Evolutionary conservation across 768 basidiomycete genomes (phyloP).

Genomic region (Hydnomerulius pinastri): DNA sequence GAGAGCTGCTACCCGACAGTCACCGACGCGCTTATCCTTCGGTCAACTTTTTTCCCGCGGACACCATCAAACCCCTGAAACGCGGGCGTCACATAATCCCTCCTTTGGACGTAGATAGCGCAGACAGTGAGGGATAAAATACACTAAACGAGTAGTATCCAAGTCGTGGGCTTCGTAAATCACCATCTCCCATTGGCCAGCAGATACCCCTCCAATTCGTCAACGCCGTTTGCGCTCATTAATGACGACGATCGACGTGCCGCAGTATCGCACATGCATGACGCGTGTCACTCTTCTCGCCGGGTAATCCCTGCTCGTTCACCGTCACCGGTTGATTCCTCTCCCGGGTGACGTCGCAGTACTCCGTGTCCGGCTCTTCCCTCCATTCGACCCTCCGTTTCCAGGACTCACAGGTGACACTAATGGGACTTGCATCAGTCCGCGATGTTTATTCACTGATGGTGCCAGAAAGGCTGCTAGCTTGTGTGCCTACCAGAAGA

Average conservation of each 20-base stretch:
- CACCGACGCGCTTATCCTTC: neutral
- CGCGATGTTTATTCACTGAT: slow-evolving; percentile 40
- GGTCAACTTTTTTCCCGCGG: slow-evolving; percentile 26
- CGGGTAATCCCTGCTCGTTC: neutral
- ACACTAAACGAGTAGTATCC: neutral
- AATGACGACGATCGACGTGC: neutral
- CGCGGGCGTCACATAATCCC: neutral
- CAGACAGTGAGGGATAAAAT: neutral
- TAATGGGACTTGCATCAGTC: slow-evolving; percentile 18
- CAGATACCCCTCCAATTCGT: neutral
- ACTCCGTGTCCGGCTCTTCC: slow-evolving; percentile 29
- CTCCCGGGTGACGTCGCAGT: slow-evolving; percentile 31
- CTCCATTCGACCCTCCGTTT: slow-evolving; percentile 8
- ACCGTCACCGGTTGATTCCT: slow-evolving; percentile 10
- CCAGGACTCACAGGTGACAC: slow-evolving; percentile 1
- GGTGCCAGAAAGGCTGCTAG: slow-evolving; percentile 35
- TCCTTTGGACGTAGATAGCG: no score
- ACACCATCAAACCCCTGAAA: neutral
- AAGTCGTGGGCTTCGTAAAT: neutral
- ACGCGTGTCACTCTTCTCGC: neutral
- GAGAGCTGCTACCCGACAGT: neutral
- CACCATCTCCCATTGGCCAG: neutral
- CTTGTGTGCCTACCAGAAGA: slow-evolving; percentile 28
- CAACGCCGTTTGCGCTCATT: neutral
- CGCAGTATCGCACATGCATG: neutral